A percentile compares a stretch with the other conserved stretches of the same genome.
These are phyloP conservation scores for Osmanthus fragrans DNA, from an alignment of 257 asterid species.

Conservation along the genomic window DNA sequence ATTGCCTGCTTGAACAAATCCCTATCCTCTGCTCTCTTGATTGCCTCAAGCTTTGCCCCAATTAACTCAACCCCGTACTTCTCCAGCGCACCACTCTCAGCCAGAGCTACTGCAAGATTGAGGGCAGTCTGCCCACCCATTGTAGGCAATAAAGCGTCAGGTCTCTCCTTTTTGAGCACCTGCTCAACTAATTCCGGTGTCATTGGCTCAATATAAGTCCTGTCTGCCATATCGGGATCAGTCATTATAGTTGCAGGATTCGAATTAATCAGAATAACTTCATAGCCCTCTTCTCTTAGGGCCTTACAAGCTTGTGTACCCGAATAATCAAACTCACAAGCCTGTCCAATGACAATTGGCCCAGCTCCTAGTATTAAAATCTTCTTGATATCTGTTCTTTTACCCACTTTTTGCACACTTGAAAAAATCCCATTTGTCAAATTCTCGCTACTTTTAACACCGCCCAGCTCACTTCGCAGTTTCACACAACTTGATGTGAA, in stretches of 20 bases:
- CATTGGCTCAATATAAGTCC: conserved; percentile 98
- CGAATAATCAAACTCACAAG: conserved; percentile 96
- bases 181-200: conserved; percentile 96
- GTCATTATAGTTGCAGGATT: conserved; percentile 99
- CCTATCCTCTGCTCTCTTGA: conserved; percentile 96
- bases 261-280: conserved; percentile 84
- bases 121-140: conserved; percentile 99
- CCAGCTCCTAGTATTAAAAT: conserved; percentile 95
- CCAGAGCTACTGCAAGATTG: conserved; percentile 90
- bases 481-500: conserved; percentile 36
- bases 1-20: conserved; percentile 93
- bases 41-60: conserved; percentile 94
- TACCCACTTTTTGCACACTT: conserved; percentile 38
- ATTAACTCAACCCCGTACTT: conserved; percentile 94
- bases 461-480: conserved; percentile 34
- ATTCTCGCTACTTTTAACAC: conserved; percentile 22
- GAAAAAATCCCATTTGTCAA: conserved; percentile 32
- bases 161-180: conserved; percentile 87
- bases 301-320: conserved; percentile 99
- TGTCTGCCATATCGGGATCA: conserved; percentile 82
- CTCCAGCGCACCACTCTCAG: conserved; percentile 86
- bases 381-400: conserved; percentile 83
- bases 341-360: conserved; percentile 95
- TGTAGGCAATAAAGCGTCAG: conserved; percentile 89
- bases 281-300: conserved; percentile 93